Evolutionary conservation across 306 rosid genomes (phyloP), one percentile per base, ranked within the genome.

Genomic region (Quillaja saponaria): DNA sequence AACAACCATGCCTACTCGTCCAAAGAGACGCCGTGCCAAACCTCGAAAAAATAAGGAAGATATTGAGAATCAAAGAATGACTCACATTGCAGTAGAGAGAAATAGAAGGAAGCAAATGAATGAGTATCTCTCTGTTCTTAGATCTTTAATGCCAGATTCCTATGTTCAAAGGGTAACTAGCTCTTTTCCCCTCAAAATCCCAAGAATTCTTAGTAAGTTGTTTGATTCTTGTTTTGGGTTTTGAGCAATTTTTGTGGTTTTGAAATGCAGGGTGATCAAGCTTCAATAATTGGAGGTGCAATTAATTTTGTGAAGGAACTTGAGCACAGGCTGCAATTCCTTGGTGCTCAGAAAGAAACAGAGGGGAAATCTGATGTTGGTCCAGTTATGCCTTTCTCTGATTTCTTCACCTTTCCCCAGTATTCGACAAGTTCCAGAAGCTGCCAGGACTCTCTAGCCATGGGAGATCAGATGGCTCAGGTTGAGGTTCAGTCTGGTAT

Each of bases 31-130:
- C 19, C 81, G 97, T 20, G 61, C 78, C 10, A 87, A 73, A 74
- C 80, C 74, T 42, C 56, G 83, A 6, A 89, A 87, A 84, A 94
- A 94, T 65, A 73, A 83, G 49, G 91, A 94, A 60, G 99, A 94
- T 53, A 89, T 94, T 25, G 96, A 94, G 84, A 94, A 81, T 54
- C 99, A 94, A 63, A 84, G 99, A 76, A 94, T 94, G 89, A 94
- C 97, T 28, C 99, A 94, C 90, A 94, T 94, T 77, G 89, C 95
- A 2, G 99, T 94, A 0, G 99, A 92, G 68, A 82, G 99, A n/a
- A 92, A 92, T 49, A 66, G 99, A 31, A 77, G 99, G 34, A 92
- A 92, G 59, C 96, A 86, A 34, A 92, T 92, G 99, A 92, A 92
- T 54, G 84, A 92, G 35, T 92, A 92, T 62, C 99, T 92, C 77